Evolutionary conservation across 2,329 filamentous ascomycete species (phyloP), one percentile per base, ranked within the genome.

Genomic region (Mycosphaerelloides madeirae): DNA sequence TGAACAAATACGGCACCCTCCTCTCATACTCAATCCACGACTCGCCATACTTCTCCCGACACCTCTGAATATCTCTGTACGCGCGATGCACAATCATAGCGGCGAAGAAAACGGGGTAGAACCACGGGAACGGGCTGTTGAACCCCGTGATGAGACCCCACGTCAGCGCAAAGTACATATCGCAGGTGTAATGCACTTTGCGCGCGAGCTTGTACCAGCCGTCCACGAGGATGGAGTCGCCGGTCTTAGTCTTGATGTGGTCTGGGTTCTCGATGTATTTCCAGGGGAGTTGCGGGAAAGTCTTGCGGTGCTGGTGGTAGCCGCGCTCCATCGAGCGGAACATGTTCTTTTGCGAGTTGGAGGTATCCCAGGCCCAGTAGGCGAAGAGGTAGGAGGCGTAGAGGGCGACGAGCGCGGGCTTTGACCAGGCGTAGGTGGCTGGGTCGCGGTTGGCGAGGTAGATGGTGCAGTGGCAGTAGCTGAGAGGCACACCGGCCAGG

Each of bases 301-400:
- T 83, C 58, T 83, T 86, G 58, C 89, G 85, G 64, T 80, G 73
- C 41, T 84, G 68, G 41, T 78, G 63, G 31, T 81, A 82, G 49
- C 87, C 87, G 49, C 84, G 80, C 70, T 94, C 87, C 68, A 81
- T 76, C 54, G 84, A 80, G 43, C 89, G 83, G 79, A 91, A 95
- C 53, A 85, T 83, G 72, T 95, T 95, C 79, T 95, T 95, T 69
- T 95, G 89, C 62, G 81, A 87, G 72, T 95, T 95, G 69, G 81
- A 83, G 33, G 87, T 93, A 63, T 95, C 89, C 87, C 89, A 95
- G 44, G 94, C 75, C 80, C 87, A 91, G 74, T 95, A 95, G 54
- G 85, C 81, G 63, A 86, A 84, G 36, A 94, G 71, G 64, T 95
- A 94, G n/a, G 75, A 74, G 34, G 74, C 63, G 61, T 79, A 91